These are phyloP conservation scores for Russula sp. DNA, from an alignment of 768 basidiomycete species.

Conservation along the genomic window DNA sequence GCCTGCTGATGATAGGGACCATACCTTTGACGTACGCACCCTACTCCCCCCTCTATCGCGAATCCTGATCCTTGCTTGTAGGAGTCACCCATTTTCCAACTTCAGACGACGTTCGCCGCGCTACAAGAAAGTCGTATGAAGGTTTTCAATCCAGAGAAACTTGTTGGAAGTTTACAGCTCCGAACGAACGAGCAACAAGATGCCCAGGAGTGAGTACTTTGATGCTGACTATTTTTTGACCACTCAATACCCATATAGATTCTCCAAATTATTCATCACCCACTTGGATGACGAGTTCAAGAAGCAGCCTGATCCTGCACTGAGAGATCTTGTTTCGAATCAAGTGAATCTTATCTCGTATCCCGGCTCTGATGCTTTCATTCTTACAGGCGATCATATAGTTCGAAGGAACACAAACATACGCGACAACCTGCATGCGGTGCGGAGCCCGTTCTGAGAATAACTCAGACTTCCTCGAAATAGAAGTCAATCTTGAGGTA, in stretches of 20 bases:
- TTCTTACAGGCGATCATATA: slow-evolving; percentile 34
- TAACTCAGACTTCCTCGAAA: slow-evolving; percentile 69
- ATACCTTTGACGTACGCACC: slow-evolving; percentile 35
- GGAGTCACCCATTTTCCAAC: slow-evolving; percentile 74
- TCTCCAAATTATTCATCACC: slow-evolving; percentile 91
- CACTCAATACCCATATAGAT: slow-evolving; percentile 39
- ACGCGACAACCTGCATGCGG: slow-evolving; percentile 67
- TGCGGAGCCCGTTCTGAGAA: slow-evolving; percentile 68
- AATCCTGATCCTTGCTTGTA: slow-evolving; percentile 25
- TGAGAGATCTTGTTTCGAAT: slow-evolving; percentile 63
- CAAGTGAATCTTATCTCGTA: slow-evolving; percentile 42
- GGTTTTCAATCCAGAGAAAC: slow-evolving; percentile 75
- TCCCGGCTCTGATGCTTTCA: neutral
- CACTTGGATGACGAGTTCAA: slow-evolving; percentile 83
- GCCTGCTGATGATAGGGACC: slow-evolving; percentile 43
- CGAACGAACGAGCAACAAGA: slow-evolving; percentile 88
- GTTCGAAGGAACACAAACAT: slow-evolving; percentile 85
- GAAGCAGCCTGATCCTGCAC: slow-evolving; percentile 57
- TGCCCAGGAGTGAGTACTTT: slow-evolving; percentile 74
- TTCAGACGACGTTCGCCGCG: slow-evolving; percentile 78
- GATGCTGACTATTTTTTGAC: neutral
- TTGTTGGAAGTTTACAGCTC: slow-evolving; percentile 80
- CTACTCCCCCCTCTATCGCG: neutral
- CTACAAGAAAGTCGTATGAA: slow-evolving; percentile 64
- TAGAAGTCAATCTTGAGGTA: slow-evolving; percentile 82